These are phyloP conservation scores for Herpetomonas tarakana DNA, from an alignment of 208 protist species.

Conservation along the genomic window DNA sequence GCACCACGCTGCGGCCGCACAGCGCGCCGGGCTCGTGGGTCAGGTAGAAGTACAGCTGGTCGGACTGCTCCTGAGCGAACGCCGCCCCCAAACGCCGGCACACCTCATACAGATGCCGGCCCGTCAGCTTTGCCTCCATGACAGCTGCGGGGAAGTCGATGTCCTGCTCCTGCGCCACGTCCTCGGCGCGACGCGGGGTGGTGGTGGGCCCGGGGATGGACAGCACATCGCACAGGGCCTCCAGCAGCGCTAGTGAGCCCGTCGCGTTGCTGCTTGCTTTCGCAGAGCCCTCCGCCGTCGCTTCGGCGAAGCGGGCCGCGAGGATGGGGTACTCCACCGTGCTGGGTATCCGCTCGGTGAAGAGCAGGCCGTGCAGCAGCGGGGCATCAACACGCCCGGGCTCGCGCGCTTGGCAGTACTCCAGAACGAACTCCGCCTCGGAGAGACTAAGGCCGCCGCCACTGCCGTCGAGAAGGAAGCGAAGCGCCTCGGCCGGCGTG, in stretches of 20 bases:
- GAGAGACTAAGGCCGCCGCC: slow-evolving; percentile 36
- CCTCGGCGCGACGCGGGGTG: not conserved
- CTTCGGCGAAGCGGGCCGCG: slow-evolving; percentile 59
- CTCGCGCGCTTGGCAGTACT: slow-evolving; percentile 14
- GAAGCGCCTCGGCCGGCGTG: slow-evolving; percentile 13
- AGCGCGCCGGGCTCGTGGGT: slow-evolving; percentile 21
- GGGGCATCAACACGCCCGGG: slow-evolving; percentile 23
- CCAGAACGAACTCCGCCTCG: slow-evolving; percentile 39
- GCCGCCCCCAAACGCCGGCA: slow-evolving; percentile 39
- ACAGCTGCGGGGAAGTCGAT: slow-evolving; percentile 17
- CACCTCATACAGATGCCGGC: slow-evolving; percentile 48
- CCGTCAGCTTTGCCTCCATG: slow-evolving; percentile 17
- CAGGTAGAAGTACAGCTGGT: slow-evolving; percentile 62
- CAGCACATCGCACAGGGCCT: slow-evolving; percentile 22
- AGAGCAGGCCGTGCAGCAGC: slow-evolving; percentile 53
- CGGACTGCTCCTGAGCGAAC: slow-evolving; percentile 35
- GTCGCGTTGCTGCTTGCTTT: slow-evolving; percentile 12
- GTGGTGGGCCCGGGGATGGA: slow-evolving; percentile 3
- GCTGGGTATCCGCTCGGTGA: slow-evolving; percentile 35
- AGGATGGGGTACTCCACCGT: slow-evolving; percentile 65
- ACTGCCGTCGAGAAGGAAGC: slow-evolving; percentile 23
- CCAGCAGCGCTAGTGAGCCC: slow-evolving; percentile 46
- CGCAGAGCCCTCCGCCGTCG: slow-evolving; percentile 27
- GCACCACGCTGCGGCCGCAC: slow-evolving; percentile 35
- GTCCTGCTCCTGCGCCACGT: slow-evolving; percentile 21